Evolutionary conservation across 192 early-diverging fungal genomes (phyloP).

Genomic region (Linderina pennispora): DNA sequence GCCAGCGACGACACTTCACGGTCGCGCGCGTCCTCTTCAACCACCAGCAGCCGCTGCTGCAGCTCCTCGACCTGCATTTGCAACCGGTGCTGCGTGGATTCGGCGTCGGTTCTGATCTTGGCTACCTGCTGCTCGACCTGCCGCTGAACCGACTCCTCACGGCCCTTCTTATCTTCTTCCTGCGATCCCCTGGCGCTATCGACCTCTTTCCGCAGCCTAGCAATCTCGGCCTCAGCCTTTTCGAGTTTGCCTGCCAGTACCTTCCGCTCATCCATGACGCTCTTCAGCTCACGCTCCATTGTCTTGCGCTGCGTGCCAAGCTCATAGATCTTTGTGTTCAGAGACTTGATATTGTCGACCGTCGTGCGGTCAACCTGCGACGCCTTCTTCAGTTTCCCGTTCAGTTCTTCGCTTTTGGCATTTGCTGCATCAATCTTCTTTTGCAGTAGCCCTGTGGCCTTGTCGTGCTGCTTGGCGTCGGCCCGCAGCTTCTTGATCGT

Average conservation of each 20-base stretch:
- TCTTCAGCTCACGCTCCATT: slow-evolving; percentile 15
- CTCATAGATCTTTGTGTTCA: slow-evolving; percentile 10
- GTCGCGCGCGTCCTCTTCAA: slow-evolving; percentile 32
- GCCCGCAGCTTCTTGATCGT: slow-evolving; percentile 67
- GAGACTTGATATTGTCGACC: slow-evolving; percentile 12
- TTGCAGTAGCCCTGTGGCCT: slow-evolving; percentile 41
- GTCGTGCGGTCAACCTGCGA: slow-evolving; percentile 23
- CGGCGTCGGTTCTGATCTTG: slow-evolving; percentile 3
- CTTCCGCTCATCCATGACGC: slow-evolving; percentile 15
- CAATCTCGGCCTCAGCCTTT: slow-evolving; percentile 11
- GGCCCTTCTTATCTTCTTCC: slow-evolving; percentile 7
- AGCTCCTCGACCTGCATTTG: slow-evolving; percentile 40
- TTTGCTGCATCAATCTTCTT: slow-evolving; percentile 47
- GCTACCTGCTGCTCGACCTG: slow-evolving; percentile 34
- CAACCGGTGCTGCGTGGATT: slow-evolving; percentile 28
- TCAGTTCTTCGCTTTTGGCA: slow-evolving; percentile 45
- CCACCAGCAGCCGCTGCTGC: slow-evolving; percentile 22
- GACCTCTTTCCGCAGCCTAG: slow-evolving; percentile 11
- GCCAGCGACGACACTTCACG: slow-evolving; percentile 30
- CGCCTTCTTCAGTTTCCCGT: slow-evolving; percentile 11
- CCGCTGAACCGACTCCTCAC: slow-evolving; percentile 15
- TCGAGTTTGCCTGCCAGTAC: slow-evolving; percentile 20
- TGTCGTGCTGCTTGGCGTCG: slow-evolving; percentile 59
- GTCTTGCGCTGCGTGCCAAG: slow-evolving; percentile 20
- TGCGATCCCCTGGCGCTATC: slow-evolving; percentile 1